Conservation (phyloP, 106 monocot species). For the Phalaenopsis aphrodite region DNA sequence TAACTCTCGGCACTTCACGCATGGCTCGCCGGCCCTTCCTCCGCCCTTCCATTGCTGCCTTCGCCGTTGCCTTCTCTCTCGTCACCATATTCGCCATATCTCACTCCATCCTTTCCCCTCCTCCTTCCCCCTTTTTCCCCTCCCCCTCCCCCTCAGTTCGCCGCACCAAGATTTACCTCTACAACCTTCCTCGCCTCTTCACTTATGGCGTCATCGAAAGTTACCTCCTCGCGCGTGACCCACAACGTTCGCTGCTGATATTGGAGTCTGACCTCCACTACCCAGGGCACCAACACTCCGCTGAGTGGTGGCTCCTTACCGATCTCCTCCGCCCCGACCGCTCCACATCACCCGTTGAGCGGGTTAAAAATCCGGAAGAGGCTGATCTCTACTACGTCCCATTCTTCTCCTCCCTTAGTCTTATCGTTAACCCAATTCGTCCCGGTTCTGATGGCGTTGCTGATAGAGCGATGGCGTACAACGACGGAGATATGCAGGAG, state of each 20-base stretch:
- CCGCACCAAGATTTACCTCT: slow-evolving; percentile 64
- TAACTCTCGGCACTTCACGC: background rate
- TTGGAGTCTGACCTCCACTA: slow-evolving; percentile 27
- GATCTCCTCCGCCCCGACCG: slow-evolving; percentile 31
- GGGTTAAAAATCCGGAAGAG: slow-evolving; percentile 38
- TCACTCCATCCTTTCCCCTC: slow-evolving; percentile 2
- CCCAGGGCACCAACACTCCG: slow-evolving; percentile 94
- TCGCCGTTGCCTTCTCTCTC: slow-evolving; percentile 7
- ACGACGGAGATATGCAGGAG: slow-evolving; percentile 55
- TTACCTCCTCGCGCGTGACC: slow-evolving; percentile 57
- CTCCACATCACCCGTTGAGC: slow-evolving; percentile 23
- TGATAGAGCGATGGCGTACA: slow-evolving; percentile 11
- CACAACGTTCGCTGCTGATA: background rate
- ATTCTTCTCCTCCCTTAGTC: slow-evolving; percentile 86
- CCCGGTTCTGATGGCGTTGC: slow-evolving; percentile 8
- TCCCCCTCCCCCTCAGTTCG: slow-evolving; percentile 1
- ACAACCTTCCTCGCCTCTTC: slow-evolving; percentile 73
- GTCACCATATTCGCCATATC: background rate
- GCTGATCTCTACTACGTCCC: slow-evolving; percentile 92
- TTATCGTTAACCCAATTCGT: slow-evolving; percentile 71
- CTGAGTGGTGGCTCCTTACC: slow-evolving; percentile 77
- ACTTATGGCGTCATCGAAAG: slow-evolving; percentile 69
- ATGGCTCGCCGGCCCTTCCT: slow-evolving; percentile 16
- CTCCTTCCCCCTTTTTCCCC: background rate
- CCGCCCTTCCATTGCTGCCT: slow-evolving; percentile 4